Base-by-base conservation (phyloP, 2,329 filamentous ascomycete genomes). In the Phoma herbarum region DNA sequence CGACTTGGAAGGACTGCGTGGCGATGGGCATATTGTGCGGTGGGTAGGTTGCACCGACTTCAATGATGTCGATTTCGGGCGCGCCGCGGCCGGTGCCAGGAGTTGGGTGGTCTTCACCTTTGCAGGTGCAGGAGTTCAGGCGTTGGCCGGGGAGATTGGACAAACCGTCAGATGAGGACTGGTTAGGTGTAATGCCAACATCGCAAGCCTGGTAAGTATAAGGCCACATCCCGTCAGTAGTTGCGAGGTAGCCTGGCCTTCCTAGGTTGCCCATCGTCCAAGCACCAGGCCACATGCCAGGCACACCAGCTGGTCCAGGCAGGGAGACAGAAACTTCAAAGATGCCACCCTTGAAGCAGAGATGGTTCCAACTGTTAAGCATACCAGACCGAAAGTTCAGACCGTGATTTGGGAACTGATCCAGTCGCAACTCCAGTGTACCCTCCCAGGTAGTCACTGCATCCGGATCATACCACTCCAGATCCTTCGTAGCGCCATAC, bases 251-350 rank as follows among this genome's bases (percentile, higher is more conserved):
- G 35, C 83, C 83, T 18, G 83, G 83, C 29, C 82, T 74, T 4
- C 82, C 83, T 2, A 85, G 77, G 60, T 85, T 85, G 0, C 83
- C 83, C 79, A 85, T 82, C 2, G 81, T 80, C 83, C 83, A 85
- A 3, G 79, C 80, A 42, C 83, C 83, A 8, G 83, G 83, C 83
- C 83, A 85, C 1, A 83, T 71, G 23, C 82, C 82, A 46, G 80
- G 79, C 5, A 81, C 69, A 35, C 80, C 82, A 26, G 78, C 78
- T 43, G 82, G 82, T 16, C 83, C 83, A 20, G 83, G 82, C 3
- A 85, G 71, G 12, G 82, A 84, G 8, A 84, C 75, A 0, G 81
- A 83, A 3, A 84, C 80, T 54, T 85, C 83, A 50, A 83, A 79
- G 20, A 82, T 79, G 12, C 83, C 83, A 2, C 83, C 82, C 62